These are phyloP conservation scores for Calocybe gangraenosa DNA, from an alignment of 768 basidiomycete species.

Conservation along the genomic window DNA sequence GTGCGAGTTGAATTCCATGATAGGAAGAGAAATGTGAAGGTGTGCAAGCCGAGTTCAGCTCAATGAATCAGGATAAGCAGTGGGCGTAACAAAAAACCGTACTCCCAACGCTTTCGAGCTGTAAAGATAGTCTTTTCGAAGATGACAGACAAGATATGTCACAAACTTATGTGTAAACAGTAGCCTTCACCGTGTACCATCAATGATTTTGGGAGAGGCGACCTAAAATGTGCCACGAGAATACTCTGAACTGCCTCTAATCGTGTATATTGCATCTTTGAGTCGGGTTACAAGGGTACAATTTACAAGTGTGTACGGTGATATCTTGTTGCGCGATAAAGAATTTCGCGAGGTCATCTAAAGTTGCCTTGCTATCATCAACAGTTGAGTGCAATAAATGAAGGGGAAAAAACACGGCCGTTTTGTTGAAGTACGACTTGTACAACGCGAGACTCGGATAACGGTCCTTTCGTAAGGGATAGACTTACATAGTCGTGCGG, in stretches of 20 bases:
- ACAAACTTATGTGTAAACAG: constrained; percentile 26
- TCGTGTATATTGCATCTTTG: constrained; percentile 22
- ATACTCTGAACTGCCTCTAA: constrained; percentile 30
- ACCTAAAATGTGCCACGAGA: constrained; percentile 25
- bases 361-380: constrained; percentile 13
- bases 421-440: constrained; percentile 30
- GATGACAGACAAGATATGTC: not conserved
- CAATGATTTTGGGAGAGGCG: constrained; percentile 23
- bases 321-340: constrained; percentile 31
- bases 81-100: too few species aligned
- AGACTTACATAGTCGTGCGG: constrained; percentile 14
- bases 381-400: too few species aligned
- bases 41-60: too few species aligned
- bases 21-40: too few species aligned
- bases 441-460: constrained; percentile 16
- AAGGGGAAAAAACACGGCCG: constrained; percentile 13
- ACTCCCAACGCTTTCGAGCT: constrained; percentile 28
- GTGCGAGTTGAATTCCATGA: too few species aligned
- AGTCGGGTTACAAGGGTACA: not conserved
- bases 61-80: too few species aligned
- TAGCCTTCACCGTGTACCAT: constrained; percentile 27
- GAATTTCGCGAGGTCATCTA: constrained; percentile 24
- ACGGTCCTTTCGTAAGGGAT: constrained; percentile 1
- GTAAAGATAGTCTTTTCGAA: not conserved
- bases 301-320: constrained; percentile 21